Conservation (phyloP, 352 stramenopile genomes). For the Pythium myriotylum region DNA sequence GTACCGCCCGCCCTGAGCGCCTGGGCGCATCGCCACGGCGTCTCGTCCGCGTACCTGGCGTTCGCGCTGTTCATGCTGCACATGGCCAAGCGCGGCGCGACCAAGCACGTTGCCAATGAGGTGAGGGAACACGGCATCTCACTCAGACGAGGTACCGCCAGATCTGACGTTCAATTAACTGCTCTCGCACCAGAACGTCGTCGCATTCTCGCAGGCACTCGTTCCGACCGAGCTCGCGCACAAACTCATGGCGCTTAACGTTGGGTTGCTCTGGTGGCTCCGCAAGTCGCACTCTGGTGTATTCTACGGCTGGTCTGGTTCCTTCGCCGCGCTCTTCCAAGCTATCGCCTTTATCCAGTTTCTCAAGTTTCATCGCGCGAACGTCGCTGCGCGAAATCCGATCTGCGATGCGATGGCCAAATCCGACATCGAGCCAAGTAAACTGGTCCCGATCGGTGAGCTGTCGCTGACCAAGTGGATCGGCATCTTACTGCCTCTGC, state of each 20-base stretch:
- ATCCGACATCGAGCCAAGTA: constrained; percentile 35
- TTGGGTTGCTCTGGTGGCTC: constrained; percentile 43
- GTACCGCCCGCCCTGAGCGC: constrained; percentile 12
- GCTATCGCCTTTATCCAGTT: constrained; percentile 51
- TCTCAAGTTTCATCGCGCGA: constrained; percentile 36
- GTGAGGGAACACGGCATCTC: constrained; percentile 1
- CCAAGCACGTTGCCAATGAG: constrained; percentile 25
- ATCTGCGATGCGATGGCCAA: constrained; percentile 45
- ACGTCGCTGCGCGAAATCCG: constrained; percentile 44
- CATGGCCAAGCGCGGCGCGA: constrained; percentile 28
- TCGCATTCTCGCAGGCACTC: constrained; percentile 61
- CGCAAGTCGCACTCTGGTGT: constrained; percentile 45
- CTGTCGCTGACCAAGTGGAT: constrained; percentile 57
- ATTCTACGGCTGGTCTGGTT: constrained; percentile 51
- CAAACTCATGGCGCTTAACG: constrained; percentile 55
- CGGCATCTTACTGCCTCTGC: constrained; percentile 58
- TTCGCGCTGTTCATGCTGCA: constrained; percentile 33
- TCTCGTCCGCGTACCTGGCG: constrained; percentile 26
- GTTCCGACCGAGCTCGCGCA: constrained; percentile 66
- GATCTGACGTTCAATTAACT: neutral
- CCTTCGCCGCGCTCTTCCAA: constrained; percentile 48
- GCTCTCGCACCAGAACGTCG: constrained; percentile 16
- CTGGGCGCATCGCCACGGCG: constrained; percentile 28
- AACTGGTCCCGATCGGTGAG: constrained; percentile 44
- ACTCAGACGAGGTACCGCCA: too few species aligned